A percentile compares a stretch with the other conserved stretches of the same genome.
Conservation (phyloP, 1,139 yeast species). For the Yamadazyma oceani region DNA sequence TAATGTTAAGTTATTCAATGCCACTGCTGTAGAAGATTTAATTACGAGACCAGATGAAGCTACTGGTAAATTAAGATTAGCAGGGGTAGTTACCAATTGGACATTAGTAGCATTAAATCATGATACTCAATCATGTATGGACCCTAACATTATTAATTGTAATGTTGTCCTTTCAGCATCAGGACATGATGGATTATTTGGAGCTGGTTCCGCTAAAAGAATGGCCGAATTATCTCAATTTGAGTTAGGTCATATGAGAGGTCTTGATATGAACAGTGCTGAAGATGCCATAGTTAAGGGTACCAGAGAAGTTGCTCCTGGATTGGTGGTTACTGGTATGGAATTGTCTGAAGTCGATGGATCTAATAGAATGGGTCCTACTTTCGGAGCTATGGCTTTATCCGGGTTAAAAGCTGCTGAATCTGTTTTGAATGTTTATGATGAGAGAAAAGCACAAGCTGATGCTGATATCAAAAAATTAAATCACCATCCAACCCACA, state of each 20-base stretch:
- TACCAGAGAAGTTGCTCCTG: conserved; percentile 69
- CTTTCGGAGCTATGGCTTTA: conserved; percentile 80
- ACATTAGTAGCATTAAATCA: conserved; percentile 76
- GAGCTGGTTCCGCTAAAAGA: conserved; percentile 70
- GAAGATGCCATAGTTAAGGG: conserved; percentile 77
- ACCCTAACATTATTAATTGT: conserved; percentile 77
- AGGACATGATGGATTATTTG: conserved; percentile 85
- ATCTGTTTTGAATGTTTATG: conserved; percentile 51
- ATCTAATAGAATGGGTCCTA: conserved; percentile 81
- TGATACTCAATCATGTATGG: conserved; percentile 80
- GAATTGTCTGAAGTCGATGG: conserved; percentile 79
- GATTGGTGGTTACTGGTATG: conserved; percentile 79
- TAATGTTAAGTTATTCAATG: conserved; percentile 75
- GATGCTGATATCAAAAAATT: conserved; percentile 14
- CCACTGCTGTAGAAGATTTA: conserved; percentile 79
- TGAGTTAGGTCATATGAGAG: conserved; percentile 71
- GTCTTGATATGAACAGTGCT: conserved; percentile 75
- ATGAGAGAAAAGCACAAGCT: conserved; percentile 47
- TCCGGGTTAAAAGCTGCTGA: conserved; percentile 80
- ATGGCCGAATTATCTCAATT: conserved; percentile 37
- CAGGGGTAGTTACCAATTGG: conserved; percentile 86
- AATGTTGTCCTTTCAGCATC: conserved; percentile 71
- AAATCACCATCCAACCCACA: conserved; percentile 6
- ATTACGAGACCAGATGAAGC: conserved; percentile 59
- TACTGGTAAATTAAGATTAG: conserved; percentile 60